phyloP scores from a whole-genome alignment of 345 rosid species.

The Eucalyptus melliodora region DNA sequence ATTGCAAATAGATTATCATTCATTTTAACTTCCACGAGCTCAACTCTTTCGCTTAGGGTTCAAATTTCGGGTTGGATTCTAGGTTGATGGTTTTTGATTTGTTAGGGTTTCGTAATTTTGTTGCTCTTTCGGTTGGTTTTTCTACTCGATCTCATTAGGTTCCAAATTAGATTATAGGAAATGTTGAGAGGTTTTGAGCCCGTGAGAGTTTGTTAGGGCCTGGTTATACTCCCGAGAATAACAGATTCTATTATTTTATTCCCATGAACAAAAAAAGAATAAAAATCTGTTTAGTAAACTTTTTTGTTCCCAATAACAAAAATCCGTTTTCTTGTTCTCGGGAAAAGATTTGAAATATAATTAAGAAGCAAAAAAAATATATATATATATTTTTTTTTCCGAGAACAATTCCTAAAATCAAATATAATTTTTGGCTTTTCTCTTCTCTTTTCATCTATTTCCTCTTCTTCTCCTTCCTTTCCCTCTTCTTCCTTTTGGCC shows the following conservation, averaged over 20 bases:
- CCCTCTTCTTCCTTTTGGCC: too few species aligned
- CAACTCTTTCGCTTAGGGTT: background rate
- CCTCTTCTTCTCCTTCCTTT: too few species aligned
- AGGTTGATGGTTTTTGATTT: background rate
- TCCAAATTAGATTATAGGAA: background rate
- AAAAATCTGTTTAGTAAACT: too few species aligned
- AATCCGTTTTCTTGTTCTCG: fast-evolving
- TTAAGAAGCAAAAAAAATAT: too few species aligned
- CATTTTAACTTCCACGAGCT: background rate
- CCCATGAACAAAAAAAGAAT: fast-evolving
- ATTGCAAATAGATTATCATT: background rate
- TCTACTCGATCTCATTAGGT: background rate
- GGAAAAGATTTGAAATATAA: fast-evolving
- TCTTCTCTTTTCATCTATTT: too few species aligned
- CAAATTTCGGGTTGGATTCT: background rate
- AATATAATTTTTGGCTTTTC: too few species aligned
- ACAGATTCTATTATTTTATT: fast-evolving
- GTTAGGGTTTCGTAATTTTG: background rate
- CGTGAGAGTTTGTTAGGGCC: background rate
- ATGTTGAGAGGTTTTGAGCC: background rate
- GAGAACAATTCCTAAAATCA: fast-evolving
- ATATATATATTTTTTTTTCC: too few species aligned
- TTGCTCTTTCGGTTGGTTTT: background rate
- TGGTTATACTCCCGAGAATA: too few species aligned
- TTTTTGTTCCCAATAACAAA: too few species aligned